Conservation (phyloP, 441 rosid genomes). For the Aleurites moluccanus region DNA sequence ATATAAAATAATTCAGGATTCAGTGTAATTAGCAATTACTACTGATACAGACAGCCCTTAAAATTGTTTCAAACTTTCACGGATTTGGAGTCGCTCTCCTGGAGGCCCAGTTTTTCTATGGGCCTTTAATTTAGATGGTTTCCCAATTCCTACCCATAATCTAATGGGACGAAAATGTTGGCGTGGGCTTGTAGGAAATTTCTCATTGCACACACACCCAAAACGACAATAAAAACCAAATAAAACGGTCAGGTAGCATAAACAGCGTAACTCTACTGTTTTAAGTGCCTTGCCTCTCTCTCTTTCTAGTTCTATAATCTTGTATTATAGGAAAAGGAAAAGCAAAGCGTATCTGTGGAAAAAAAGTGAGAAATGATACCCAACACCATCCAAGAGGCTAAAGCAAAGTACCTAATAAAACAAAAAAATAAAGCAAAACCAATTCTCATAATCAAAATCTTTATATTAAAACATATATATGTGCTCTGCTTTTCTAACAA, state of each 20-base stretch:
- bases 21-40: too few relatives aligned
- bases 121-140: too few relatives aligned
- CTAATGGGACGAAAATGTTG: neutral
- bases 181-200: neutral
- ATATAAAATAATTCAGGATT: too few relatives aligned
- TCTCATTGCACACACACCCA: neutral
- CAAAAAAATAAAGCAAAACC: neutral
- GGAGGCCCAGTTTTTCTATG: too few relatives aligned
- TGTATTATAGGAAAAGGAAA: neutral
- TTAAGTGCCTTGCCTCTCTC: neutral
- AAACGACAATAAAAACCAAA: neutral
- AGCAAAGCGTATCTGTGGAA: neutral
- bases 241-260: neutral
- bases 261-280: neutral
- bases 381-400: constrained; percentile 27
- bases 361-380: constrained; percentile 29
- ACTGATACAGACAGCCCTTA: too few relatives aligned
- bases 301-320: too few relatives aligned
- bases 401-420: constrained; percentile 42
- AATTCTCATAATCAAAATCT: neutral
- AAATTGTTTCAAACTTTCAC: too few relatives aligned
- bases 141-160: too few relatives aligned
- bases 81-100: too few relatives aligned
- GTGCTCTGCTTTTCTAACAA: neutral
- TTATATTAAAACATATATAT: neutral